Evolutionary conservation across 768 basidiomycete species (phyloP).

Genomic region (Boletus rufocinnamomeus): DNA sequence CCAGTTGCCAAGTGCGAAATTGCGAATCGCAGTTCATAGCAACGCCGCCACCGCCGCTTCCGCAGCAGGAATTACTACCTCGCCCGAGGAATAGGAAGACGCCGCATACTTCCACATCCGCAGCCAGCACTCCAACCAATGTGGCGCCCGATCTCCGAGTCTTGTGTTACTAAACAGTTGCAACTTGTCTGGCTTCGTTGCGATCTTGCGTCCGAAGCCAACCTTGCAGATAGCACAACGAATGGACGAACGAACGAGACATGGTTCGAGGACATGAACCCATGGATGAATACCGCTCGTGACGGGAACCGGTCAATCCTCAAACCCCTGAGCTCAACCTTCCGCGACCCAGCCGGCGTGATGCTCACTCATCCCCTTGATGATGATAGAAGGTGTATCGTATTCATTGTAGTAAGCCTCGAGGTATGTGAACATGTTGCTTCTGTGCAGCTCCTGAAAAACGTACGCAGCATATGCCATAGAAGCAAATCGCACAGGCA

Average conservation of each 20-base stretch:
- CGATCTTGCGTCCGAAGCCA: no score
- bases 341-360: neutral
- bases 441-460: neutral
- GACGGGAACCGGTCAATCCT: neutral
- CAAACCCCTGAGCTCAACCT: neutral
- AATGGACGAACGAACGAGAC: neutral
- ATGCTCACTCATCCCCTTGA: neutral
- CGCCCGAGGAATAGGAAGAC: no score
- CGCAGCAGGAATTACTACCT: no score
- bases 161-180: no score
- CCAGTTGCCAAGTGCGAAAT: no score
- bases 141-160: no score
- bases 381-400: neutral
- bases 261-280: neutral
- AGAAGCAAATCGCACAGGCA: neutral
- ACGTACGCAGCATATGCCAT: neutral
- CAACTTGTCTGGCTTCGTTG: no score
- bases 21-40: no score
- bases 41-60: no score
- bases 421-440: neutral
- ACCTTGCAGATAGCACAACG: neutral
- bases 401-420: neutral
- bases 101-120: no score
- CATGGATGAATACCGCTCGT: neutral
- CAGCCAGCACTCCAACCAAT: no score